Conservation (phyloP, 2,329 filamentous ascomycete genomes). For the Fonsecaea pedrosoi region DNA sequence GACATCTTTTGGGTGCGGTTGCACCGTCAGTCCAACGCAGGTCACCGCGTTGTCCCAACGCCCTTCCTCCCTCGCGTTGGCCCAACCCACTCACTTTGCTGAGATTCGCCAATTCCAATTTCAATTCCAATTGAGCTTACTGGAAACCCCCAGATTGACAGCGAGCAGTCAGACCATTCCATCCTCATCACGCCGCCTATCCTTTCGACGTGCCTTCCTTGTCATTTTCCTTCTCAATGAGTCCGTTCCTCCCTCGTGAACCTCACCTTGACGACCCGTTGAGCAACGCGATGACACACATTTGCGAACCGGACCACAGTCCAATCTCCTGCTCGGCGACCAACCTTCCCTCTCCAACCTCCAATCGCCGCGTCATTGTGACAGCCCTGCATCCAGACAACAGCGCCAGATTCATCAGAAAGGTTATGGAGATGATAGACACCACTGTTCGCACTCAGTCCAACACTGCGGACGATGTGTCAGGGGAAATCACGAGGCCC, state of each 20-base stretch:
- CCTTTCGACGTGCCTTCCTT: slow-evolving; percentile 2
- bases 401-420: background rate
- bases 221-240: no score
- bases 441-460: background rate
- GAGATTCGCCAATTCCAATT: background rate
- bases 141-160: background rate
- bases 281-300: background rate
- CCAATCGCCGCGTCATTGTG: background rate
- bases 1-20: background rate
- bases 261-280: background rate
- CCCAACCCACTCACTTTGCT: background rate
- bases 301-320: background rate
- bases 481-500: background rate
- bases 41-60: background rate
- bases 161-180: background rate
- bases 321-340: background rate
- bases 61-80: background rate
- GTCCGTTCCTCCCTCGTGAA: background rate
- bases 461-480: background rate
- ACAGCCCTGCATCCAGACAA: background rate
- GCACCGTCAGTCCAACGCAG: background rate
- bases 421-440: background rate
- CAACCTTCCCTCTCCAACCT: background rate
- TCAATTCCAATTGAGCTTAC: background rate
- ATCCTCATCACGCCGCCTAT: background rate